Evolutionary conservation across 139 green algal genomes (phyloP), one percentile per base, ranked within the genome.

Genomic region (Pleodorina starrii): DNA sequence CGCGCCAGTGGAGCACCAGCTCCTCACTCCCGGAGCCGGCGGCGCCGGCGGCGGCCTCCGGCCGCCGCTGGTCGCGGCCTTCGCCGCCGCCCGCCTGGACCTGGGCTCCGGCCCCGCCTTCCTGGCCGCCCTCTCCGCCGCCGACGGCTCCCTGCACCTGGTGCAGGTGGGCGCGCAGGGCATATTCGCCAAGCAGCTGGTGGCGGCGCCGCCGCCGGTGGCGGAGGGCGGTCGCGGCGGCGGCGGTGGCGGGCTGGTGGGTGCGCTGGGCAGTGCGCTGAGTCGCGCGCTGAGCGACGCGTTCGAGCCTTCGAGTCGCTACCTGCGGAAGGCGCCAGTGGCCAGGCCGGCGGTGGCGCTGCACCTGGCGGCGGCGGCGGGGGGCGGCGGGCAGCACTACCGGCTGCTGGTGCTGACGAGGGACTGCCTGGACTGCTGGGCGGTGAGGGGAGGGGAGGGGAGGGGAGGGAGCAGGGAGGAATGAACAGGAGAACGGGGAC

Each of bases 391-490:
- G 27, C 48, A 6, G 27, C 88, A 89, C 32, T 86, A 88, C 29
- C 77, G 84, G 16, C 42, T 93, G 77, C 66, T 87, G 42, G 44
- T 92, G 54, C 69, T 93, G 77, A 92, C 88, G 29, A 84, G 57
- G 4, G 69, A 78, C 6, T 51, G 63, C 9, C 50, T 93, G n/a
- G 91, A 93, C 43, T 89, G 87, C 60, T 93, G 91, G 91, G 63
- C 87, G 91, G 91, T 93, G 78, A 36, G 86, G 27, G 32, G 25
- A 16, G 1, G 29, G 12, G 59, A 60, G 14, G n/a, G 38, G 74
- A 25, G 43, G 2, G 54, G 12, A 38, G 21, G 10, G 68, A 51
- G 78, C 42, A 10, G 17, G 66, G 38, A 51, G 44, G 43, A 57
- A 42, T 68, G 68, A 21, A 73, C 35, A 46, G 68, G 38, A 76